Percentiles rank a stretch among this genome's conserved stretches.
These are phyloP conservation scores for Diaporthe helianthi DNA, from an alignment of 2,329 filamentous ascomycete genomes.

Conservation along the genomic window DNA sequence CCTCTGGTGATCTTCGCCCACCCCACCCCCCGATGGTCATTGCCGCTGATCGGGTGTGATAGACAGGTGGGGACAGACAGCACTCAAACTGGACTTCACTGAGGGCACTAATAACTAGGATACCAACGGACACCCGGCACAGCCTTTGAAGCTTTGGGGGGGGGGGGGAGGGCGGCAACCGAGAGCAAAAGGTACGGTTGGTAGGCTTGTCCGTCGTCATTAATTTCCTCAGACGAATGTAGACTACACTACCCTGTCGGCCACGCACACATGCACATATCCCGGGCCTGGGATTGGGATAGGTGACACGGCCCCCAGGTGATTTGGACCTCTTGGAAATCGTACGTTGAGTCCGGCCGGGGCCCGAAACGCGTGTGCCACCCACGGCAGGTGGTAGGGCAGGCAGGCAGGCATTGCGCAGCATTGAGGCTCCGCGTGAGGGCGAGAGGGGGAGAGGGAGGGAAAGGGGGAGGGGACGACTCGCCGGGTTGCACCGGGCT, in stretches of 20 bases:
- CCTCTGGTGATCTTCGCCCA: neutral
- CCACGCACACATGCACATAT: neutral
- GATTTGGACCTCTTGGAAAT: neutral
- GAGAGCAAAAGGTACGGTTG: neutral
- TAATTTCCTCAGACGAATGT: neutral
- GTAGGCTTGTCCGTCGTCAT: constrained; percentile 12
- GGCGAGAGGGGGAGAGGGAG: neutral
- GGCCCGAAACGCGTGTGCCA: neutral
- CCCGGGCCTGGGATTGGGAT: neutral
- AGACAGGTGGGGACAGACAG: neutral
- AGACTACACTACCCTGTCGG: neutral
- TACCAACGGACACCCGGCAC: neutral
- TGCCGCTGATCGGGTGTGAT: constrained; percentile 1
- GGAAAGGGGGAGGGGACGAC: no score
- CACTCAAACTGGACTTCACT: neutral
- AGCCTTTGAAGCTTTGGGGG: no score
- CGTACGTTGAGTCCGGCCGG: neutral
- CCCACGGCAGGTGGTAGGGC: neutral
- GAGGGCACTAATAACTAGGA: no score
- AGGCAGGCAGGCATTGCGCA: neutral
- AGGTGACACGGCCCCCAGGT: neutral
- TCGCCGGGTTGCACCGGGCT: neutral
- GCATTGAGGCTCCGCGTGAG: neutral
- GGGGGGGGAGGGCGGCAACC: no score
- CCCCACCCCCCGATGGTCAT: neutral